phyloP scores from a whole-genome alignment of 352 stramenopile species.

The Pythium dissimile region DNA sequence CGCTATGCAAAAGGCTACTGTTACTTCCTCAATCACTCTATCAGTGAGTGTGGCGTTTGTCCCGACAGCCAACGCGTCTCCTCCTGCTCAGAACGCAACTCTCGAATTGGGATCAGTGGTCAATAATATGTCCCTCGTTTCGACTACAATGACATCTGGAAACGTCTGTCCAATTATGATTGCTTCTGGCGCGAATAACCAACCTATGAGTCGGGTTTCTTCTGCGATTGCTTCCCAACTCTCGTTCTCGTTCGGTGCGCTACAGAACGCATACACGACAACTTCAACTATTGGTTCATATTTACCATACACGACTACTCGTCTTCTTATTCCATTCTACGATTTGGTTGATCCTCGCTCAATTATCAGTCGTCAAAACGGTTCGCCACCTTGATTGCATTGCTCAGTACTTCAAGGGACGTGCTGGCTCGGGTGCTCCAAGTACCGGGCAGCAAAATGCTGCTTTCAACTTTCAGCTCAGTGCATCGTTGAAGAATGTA shows the following conservation, averaged over 20 bases:
- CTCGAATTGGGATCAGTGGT: too few relatives aligned
- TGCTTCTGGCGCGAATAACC: neutral
- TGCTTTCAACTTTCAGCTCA: slow-evolving; percentile 17
- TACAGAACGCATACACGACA: slow-evolving; percentile 10
- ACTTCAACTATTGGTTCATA: neutral
- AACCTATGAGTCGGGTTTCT: slow-evolving; percentile 8
- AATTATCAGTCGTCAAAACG: slow-evolving; percentile 23
- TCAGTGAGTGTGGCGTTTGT: neutral
- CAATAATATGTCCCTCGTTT: neutral
- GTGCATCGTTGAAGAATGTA: slow-evolving; percentile 21
- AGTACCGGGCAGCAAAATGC: slow-evolving; percentile 17
- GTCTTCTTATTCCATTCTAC: too few relatives aligned
- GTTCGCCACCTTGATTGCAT: slow-evolving; percentile 21
- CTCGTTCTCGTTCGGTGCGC: slow-evolving; percentile 9
- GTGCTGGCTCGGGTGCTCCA: slow-evolving; percentile 16
- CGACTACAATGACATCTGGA: slow-evolving; percentile 17
- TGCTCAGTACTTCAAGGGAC: slow-evolving; percentile 17
- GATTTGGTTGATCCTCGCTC: slow-evolving; percentile 21
- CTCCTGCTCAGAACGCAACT: too few relatives aligned
- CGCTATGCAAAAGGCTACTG: neutral
- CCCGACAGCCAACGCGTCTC: too few relatives aligned
- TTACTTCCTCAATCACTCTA: neutral
- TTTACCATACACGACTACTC: slow-evolving; percentile 11
- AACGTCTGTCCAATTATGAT: slow-evolving; percentile 20
- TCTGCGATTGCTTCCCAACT: neutral